Conservation (phyloP, 1,139 yeast species). For the Lodderomyces metapsilosis region DNA sequence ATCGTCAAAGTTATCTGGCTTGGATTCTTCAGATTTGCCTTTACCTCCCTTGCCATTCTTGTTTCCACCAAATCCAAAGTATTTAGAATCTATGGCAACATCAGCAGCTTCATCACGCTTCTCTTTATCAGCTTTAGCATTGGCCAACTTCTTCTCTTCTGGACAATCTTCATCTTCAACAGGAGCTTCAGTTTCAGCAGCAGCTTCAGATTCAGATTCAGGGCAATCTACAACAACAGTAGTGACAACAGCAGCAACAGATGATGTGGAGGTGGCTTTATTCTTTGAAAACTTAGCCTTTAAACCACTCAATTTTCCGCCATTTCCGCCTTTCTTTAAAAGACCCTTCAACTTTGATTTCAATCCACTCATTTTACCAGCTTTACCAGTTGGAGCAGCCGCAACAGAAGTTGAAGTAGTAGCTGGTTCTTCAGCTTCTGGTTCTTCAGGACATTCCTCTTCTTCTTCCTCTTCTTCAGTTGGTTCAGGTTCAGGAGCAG, state of each 20-base stretch:
- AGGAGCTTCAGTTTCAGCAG: slow-evolving; percentile 1
- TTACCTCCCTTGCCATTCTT: background rate
- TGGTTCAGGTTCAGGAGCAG: slow-evolving; percentile 2
- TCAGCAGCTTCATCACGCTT: slow-evolving; percentile 5
- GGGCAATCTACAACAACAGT: background rate
- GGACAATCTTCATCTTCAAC: slow-evolving; percentile 2
- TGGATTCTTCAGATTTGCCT: background rate
- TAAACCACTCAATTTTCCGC: slow-evolving; percentile 2
- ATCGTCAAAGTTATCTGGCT: slow-evolving; percentile 3
- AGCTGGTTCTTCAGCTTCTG: slow-evolving; percentile 1
- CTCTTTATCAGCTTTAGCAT: slow-evolving; percentile 1
- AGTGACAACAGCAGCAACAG: background rate
- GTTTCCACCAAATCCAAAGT: slow-evolving; percentile 2
- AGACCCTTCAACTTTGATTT: slow-evolving; percentile 4
- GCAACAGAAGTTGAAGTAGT: background rate
- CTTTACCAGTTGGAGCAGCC: slow-evolving; percentile 5
- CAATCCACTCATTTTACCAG: slow-evolving; percentile 7
- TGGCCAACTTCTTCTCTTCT: slow-evolving; percentile 1
- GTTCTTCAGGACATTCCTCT: slow-evolving; percentile 5
- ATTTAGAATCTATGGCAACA: slow-evolving; percentile 3
- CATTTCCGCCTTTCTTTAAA: slow-evolving; percentile 4
- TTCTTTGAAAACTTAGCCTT: slow-evolving; percentile 1
- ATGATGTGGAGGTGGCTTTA: background rate
- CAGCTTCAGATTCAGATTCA: slow-evolving; percentile 2
- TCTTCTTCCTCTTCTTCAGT: slow-evolving; percentile 1